A percentile compares a stretch with the other conserved stretches of the same genome.
These are phyloP conservation scores for Hemileccinum rubropunctum DNA, from an alignment of 768 basidiomycete genomes.

Conservation along the genomic window DNA sequence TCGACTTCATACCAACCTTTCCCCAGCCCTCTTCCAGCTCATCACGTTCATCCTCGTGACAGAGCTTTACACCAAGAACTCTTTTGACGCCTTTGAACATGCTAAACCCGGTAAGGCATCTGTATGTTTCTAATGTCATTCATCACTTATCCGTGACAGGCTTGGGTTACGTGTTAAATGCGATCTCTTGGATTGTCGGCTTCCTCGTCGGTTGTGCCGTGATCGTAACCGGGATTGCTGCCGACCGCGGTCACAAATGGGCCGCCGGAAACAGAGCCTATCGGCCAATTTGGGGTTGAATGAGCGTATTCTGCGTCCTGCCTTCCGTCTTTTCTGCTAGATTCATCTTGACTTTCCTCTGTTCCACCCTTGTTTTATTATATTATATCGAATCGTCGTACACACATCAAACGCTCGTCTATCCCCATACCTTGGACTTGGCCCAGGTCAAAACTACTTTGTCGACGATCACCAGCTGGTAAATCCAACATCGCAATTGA, in stretches of 20 bases:
- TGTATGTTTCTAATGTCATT: not conserved
- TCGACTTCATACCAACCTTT: not conserved
- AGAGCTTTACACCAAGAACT: conserved; percentile 48
- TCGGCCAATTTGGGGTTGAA: conserved; percentile 31
- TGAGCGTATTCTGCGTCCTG: not conserved
- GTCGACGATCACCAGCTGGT: not conserved
- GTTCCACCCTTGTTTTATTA: not conserved
- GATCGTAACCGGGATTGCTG: conserved; percentile 57
- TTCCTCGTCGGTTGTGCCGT: conserved; percentile 52
- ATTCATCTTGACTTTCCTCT: not conserved
- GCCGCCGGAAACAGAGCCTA: conserved; percentile 77
- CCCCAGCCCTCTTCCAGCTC: conserved; percentile 56
- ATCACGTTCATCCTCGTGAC: conserved; percentile 63
- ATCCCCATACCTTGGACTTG: conserved; percentile 10
- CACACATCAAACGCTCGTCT: not conserved
- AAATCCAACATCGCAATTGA: no score
- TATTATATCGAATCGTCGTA: not conserved
- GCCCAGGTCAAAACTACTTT: not conserved
- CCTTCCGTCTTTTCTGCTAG: not conserved
- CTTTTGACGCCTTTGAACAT: conserved; percentile 50
- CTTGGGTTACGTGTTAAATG: conserved; percentile 55
- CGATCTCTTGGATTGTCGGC: conserved; percentile 58
- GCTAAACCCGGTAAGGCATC: conserved; percentile 55
- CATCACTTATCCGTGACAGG: conserved; percentile 39
- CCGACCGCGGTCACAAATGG: conserved; percentile 54